Evolutionary conservation across 805 yeast genomes (phyloP).

Genomic region (Candida corydali): DNA sequence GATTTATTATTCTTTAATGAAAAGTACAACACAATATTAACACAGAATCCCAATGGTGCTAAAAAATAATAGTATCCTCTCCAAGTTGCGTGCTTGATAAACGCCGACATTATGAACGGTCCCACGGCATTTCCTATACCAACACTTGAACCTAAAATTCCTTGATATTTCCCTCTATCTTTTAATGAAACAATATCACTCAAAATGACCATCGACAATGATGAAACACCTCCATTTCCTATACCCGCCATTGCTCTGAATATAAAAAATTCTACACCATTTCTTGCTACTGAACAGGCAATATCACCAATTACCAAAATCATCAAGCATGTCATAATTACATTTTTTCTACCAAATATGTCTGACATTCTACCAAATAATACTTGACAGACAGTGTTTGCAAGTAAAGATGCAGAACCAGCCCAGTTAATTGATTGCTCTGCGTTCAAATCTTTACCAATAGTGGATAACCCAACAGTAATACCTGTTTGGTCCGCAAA

Average conservation of each 20-base stretch:
- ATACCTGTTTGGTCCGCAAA: conserved; percentile 49
- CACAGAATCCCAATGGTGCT: conserved; percentile 38
- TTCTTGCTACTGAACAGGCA: conserved; percentile 48
- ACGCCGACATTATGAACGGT: conserved; percentile 51
- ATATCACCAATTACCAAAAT: conserved; percentile 42
- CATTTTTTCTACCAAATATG: conserved; percentile 48
- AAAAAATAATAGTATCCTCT: conserved; percentile 48
- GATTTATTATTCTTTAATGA: conserved; percentile 32
- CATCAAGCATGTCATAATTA: conserved; percentile 35
- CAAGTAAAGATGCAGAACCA: conserved; percentile 49
- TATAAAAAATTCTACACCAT: conserved; percentile 44
- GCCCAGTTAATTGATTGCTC: conserved; percentile 53
- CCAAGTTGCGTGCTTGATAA: conserved; percentile 45
- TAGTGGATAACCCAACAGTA: conserved; percentile 44
- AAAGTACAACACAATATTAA: conserved; percentile 23
- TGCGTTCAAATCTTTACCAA: conserved; percentile 45
- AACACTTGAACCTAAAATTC: conserved; percentile 47
- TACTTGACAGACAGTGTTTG: conserved; percentile 49
- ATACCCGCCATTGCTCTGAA: conserved; percentile 54
- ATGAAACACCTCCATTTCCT: conserved; percentile 51
- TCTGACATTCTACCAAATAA: conserved; percentile 52
- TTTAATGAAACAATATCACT: conserved; percentile 51
- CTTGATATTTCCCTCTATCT: conserved; percentile 55
- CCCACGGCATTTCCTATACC: conserved; percentile 53
- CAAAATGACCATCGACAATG: conserved; percentile 48